Base-by-base conservation (phyloP, 2,329 filamentous ascomycete species). In the Pseudogymnoascus verrucosus region DNA sequence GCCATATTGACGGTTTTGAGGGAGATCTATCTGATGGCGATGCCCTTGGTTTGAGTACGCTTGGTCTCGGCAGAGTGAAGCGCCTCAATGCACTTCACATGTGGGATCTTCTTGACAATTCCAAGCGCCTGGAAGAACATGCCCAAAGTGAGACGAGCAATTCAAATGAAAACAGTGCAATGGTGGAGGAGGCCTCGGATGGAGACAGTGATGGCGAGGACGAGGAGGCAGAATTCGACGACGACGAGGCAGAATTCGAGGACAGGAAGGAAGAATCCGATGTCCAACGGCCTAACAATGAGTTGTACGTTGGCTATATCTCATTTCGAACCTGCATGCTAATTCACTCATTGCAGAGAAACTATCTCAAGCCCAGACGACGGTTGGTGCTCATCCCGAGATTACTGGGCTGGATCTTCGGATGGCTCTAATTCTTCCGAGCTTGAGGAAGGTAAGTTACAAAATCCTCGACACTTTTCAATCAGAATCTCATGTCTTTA, bases 381-480 rank as follows among this genome's bases (percentile, higher is more conserved):
- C 47, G 47, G 47, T 19, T 57, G 47, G 47, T 57, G 47, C 26
- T 57, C 47, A 11, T 57, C 47, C 34, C 47, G 47, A 34, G 47
- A 57, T 57, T 57, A 57, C 47, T 57, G 47, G 47, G 47, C 47
- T 34, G 47, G 47, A 7, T 57, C 47, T 12, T 57, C 47, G 10
- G 26, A 5, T 1, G 23, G 5, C 23, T 51, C 44, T n/a, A 31
- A 57, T 34, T 57, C 47, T 19, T 57, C 47, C 12, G 47, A 31
- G 26, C 47, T 57, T 57, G 47, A 34, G 26, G 47, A 54, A 54
- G 47, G 47, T 31, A 31, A 12, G 47, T 54, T 54, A 26, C 23
- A 5, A 31, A 8, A 16, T 19, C 26, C 47, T 11, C 8, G 47
- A n/a, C 12, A 16, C 7, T 31, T 26, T n/a, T 31, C 1, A n/a